Base-by-base conservation (phyloP, 2,329 filamentous ascomycete genomes). In the Pseudogymnoascus sp. region DNA sequence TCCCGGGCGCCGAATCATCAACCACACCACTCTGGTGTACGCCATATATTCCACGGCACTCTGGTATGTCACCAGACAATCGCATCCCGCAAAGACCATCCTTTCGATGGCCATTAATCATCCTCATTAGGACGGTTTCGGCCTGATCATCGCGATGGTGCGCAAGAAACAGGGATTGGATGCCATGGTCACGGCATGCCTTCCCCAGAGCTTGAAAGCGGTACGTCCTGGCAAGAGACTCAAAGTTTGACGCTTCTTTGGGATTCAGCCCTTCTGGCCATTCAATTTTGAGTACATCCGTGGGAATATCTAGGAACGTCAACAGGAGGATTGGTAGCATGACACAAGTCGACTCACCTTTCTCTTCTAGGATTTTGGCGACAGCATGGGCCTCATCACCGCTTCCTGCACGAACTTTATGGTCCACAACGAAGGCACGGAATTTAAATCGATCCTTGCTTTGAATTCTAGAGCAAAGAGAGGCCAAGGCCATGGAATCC, bases 401-500 rank as follows among this genome's bases (percentile, higher is more conserved):
- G 68, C 85, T 88, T 28, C 76, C 82, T 1, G 77, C 71, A 23
- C 87, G 81, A 54, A 86, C 74, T 14, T 77, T 72, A 68, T 89
- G 87, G 72, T 89, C 81, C 65, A 89, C 73, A 5, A 88, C 76
- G 61, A 85, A 68, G 51, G 76, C 81, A 31, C 75, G 70, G 64
- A 82, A 80, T 41, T 71, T 13, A 79, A 76, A 65, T 19, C 10
- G 60, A 61, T 37, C 31, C 31, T 64, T 23, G 16, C 10, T 34
- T 62, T 63, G 60, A 76, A 75, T 37, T 83, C 70, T 54, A 60
- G 80, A 81, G 73, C 90, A 90, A 37, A 98, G 82, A 66, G 81
- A 86, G 63, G 92, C 92, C 66, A 99, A 80, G 28, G 93, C 93
- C 93, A 98, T 99, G n/a, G 93, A 98, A 76, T 99, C 95, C 41